These are phyloP conservation scores for Arthrinium phaeospermum DNA, from an alignment of 2,329 filamentous ascomycete genomes.

Conservation along the genomic window DNA sequence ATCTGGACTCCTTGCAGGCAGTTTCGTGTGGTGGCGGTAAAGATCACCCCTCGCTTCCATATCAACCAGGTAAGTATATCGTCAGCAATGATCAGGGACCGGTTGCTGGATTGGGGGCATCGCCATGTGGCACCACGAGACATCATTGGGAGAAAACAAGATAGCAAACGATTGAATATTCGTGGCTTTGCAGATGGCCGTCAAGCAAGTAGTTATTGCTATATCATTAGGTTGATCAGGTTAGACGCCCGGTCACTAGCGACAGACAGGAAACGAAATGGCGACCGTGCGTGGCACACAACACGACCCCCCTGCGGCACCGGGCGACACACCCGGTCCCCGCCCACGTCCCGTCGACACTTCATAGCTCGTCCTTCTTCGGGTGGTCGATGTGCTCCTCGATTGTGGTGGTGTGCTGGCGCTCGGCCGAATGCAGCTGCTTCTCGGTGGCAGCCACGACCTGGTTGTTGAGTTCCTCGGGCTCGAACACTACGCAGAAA, in stretches of 20 bases:
- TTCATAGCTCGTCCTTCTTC: not conserved
- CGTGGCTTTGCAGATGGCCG: not conserved
- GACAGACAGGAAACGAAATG: not conserved
- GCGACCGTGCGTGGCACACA: not conserved
- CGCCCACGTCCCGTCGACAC: too few relatives aligned
- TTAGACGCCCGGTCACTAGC: not conserved
- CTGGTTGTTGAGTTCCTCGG: conserved; percentile 44
- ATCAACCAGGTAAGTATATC: not conserved
- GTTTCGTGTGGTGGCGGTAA: not conserved
- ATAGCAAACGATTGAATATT: not conserved
- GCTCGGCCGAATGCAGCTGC: conserved; percentile 32
- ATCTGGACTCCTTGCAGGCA: not conserved
- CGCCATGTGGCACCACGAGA: not conserved
- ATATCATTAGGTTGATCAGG: not conserved
- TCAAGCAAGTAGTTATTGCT: not conserved
- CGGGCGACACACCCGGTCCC: not conserved
- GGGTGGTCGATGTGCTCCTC: conserved; percentile 10
- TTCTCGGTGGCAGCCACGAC: conserved; percentile 48
- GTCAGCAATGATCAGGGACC: not conserved
- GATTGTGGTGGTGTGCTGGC: not conserved
- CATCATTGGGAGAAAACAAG: too few relatives aligned
- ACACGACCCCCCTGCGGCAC: not conserved
- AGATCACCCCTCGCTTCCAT: not conserved
- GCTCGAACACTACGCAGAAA: conserved; percentile 44
- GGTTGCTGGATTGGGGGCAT: too few relatives aligned